phyloP scores from a whole-genome alignment of 106 monocot species.

The Phalaenopsis aphrodite region DNA sequence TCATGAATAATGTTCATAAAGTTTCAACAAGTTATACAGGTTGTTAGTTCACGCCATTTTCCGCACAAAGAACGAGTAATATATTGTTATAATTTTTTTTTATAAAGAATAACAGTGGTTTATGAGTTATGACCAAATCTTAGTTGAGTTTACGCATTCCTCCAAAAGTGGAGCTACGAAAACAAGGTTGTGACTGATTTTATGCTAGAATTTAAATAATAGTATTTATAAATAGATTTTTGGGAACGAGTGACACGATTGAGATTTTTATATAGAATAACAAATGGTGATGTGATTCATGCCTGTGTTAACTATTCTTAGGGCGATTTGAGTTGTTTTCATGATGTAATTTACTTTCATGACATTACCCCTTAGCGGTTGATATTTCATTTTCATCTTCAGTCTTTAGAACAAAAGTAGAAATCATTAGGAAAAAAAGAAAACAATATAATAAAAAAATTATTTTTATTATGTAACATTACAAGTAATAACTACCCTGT shows the following conservation, averaged over 20 bases:
- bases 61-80: background rate
- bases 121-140: background rate
- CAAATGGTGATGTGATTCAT: background rate
- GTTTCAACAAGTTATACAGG: background rate
- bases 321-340: background rate
- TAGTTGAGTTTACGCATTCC: background rate
- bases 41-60: background rate
- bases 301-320: background rate
- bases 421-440: no score
- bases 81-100: background rate
- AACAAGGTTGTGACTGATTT: background rate
- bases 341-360: background rate
- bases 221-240: background rate
- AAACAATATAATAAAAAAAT: background rate
- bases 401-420: no score
- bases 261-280: background rate
- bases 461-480: no score
- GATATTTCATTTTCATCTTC: no score
- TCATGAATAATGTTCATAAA: conserved; percentile 6
- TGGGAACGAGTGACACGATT: background rate
- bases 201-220: background rate
- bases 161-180: background rate
- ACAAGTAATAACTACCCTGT: no score
- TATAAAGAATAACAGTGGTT: background rate
- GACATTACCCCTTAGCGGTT: background rate